Base-by-base conservation (phyloP, 208 protist species). In the Acanthamoeba royreba region DNA sequence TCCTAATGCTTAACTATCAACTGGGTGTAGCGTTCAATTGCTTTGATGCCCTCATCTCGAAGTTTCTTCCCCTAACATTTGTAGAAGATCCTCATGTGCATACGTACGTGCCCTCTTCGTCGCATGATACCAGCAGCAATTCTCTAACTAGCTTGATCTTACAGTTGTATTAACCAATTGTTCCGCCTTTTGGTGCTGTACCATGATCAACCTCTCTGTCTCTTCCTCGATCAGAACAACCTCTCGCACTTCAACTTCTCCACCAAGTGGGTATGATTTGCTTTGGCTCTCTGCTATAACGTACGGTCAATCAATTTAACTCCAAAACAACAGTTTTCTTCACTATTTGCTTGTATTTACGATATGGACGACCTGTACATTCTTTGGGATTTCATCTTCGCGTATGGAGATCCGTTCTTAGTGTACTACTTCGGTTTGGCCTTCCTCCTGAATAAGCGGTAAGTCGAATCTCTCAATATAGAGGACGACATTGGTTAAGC, bases 151-250 rank as follows among this genome's bases (percentile, higher is more conserved):
- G n/a, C n/a, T n/a, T n/a, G n/a, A n/a, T n/a, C n/a, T n/a, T n/a
- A n/a, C 46, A 86, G 77, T 42, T 86, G 77, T 86, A 55, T 55
- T 31, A 86, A 86, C 35, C 77, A 86, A 86, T 38, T 86, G 77
- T 86, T 86, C 46, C 77, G 77, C 46, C 31, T 86, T 22, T 35
- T 86, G 77, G 42, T 86, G 77, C n/a, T 86, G 77, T 86, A 86
- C 25, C 77, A 86, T 31, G 77, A 86, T 45, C 77, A 49, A 55
- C 45, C 77, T 17, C 46, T 86, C 0, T 53, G 77, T 45, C 42
- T 49, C 77, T 55, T 42, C 77, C 46, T 86, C 46, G 77, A 86
- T n/a, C 77, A 86, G 42, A 55, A 58, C 77, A 19, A 86, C 11
- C 46, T 49, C 3, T 28, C 77, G 13, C 45, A 58, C 25, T 55